Evolutionary conservation across 768 basidiomycete genomes (phyloP), one percentile per base, ranked within the genome.

Genomic region (Termitomyces sp.): DNA sequence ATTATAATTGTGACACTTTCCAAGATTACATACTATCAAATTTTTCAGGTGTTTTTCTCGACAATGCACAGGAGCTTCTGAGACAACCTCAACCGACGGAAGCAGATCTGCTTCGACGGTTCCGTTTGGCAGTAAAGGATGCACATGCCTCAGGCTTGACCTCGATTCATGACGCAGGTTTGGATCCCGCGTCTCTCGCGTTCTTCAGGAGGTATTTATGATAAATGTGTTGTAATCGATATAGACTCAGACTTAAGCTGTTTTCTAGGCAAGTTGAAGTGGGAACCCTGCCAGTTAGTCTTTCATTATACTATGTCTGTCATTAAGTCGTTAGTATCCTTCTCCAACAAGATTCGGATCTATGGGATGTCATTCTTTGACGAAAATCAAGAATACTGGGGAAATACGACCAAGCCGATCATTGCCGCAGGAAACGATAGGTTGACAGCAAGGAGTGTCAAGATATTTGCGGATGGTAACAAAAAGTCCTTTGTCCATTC

Each of bases 91-190:
- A 78, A 22, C 77, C 84, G 55, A 88, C 86, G 0, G 81, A 89
- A 63, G 73, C 70, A 30, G 84, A 89, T 61, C 75, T 92, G 45
- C 65, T 81, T 56, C 77, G 79, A 64, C 78, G 76, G 24, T 94
- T 87, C 68, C 73, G 77, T 45, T 72, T 78, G 36, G 80, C 90
- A 7, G 81, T 89, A 22, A 72, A 76, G 41, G 84, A 93, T 66
- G 90, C 87, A 10, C 76, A 92, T 48, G 72, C 80, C 2, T 71
- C 78, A 54, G 94, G 94, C 5, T 68, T 97, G 57, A 94, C 92
- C 0, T 83, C 87, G 1, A 82, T 97, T 40, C 93, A 95, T 66
- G 94, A 97, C 68, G 94, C 94, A 13, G 88, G 85, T 16, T 75
- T 90, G 45, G 74, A 81, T 57, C 85, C 87, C 20, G 71, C 70